These are phyloP conservation scores for Clonostachys sp. DNA, from an alignment of 2,329 filamentous ascomycete species.

Conservation along the genomic window DNA sequence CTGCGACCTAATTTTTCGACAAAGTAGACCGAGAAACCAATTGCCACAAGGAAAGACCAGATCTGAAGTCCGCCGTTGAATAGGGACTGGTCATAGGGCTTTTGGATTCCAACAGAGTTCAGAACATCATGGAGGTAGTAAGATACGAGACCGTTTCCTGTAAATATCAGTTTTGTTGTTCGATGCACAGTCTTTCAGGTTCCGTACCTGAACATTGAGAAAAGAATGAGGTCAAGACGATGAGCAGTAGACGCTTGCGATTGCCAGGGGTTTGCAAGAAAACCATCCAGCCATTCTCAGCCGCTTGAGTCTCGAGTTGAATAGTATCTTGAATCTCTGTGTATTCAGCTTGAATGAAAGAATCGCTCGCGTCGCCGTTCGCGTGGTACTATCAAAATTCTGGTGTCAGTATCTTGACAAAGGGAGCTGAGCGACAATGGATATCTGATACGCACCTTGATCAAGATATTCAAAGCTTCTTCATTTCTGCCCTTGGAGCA, in stretches of 20 bases:
- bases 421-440: not conserved
- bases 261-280: constrained; percentile 5
- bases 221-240: constrained; percentile 12
- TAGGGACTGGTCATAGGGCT: constrained; percentile 21
- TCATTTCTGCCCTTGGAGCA: constrained; percentile 1
- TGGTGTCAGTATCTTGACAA: not conserved
- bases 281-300: constrained; percentile 1
- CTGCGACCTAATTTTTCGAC: constrained; percentile 29
- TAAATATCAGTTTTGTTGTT: no score
- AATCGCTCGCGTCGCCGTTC: constrained; percentile 4
- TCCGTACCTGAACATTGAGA: constrained; percentile 12
- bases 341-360: constrained; percentile 8
- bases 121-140: constrained; percentile 29
- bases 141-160: constrained; percentile 14
- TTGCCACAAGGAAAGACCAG: constrained; percentile 4
- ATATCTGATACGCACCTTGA: not conserved
- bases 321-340: constrained; percentile 9
- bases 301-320: constrained; percentile 1
- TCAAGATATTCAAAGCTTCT: constrained; percentile 1
- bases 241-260: constrained; percentile 9
- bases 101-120: constrained; percentile 24
- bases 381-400: constrained; percentile 8
- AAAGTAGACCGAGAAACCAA: constrained; percentile 17
- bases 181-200: no score
- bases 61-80: constrained; percentile 19